Percentiles rank a stretch among this genome's conserved stretches.
Evolutionary conservation across 305 asterid genomes (phyloP).

Genomic region (Stenogyne calaminthoides): DNA sequence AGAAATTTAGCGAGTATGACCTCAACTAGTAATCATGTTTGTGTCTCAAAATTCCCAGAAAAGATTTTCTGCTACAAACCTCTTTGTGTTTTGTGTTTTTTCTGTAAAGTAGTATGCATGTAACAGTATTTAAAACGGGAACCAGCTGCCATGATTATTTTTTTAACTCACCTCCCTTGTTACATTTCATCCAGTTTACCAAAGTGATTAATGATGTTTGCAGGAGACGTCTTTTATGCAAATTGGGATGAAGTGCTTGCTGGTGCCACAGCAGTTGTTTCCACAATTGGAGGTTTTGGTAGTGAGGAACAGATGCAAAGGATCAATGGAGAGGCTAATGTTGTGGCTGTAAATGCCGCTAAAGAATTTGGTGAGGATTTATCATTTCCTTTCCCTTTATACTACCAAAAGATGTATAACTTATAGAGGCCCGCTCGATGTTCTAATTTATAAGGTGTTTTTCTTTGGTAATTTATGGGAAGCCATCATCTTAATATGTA

Average conservation of each 20-base stretch:
- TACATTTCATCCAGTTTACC: constrained; percentile 15
- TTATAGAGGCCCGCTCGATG: constrained; percentile 1
- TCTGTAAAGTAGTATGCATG: background rate
- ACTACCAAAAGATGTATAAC: background rate
- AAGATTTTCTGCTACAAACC: constrained; percentile 18
- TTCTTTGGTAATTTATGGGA: background rate
- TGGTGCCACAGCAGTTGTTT: constrained; percentile 91
- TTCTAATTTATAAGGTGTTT: background rate
- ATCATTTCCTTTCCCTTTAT: constrained; percentile 8
- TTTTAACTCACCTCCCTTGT: background rate
- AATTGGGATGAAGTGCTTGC: constrained; percentile 91
- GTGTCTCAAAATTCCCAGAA: no score
- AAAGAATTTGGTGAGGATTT: constrained; percentile 76
- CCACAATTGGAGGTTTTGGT: constrained; percentile 97
- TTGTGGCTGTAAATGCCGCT: constrained; percentile 90
- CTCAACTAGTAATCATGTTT: background rate
- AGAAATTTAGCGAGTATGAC: background rate
- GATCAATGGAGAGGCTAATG: constrained; percentile 93
- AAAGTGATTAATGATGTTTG: constrained; percentile 26
- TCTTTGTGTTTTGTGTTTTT: background rate
- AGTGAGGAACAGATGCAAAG: constrained; percentile 93
- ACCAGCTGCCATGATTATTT: background rate
- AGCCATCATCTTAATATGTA: background rate
- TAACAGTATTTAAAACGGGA: background rate
- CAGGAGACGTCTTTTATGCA: constrained; percentile 93